These are phyloP conservation scores for Xylaria sp. DNA, from an alignment of 495 filamentous ascomycete genomes.

Conservation along the genomic window DNA sequence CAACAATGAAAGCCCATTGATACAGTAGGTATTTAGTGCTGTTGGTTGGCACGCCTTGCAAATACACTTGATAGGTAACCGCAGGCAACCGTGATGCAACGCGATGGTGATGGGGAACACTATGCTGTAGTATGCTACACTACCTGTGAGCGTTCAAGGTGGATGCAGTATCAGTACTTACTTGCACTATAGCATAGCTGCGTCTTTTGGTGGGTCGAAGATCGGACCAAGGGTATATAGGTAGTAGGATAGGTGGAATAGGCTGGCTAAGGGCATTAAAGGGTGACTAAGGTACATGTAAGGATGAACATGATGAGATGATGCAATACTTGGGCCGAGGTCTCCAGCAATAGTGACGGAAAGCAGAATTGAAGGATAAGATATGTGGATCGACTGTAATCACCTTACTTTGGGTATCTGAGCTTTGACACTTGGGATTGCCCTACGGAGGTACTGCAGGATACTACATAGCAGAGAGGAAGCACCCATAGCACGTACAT, in stretches of 20 bases:
- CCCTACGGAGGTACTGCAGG: slow-evolving; percentile 7
- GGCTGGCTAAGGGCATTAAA: not conserved
- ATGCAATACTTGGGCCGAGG: not conserved
- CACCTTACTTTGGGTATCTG: too few relatives aligned
- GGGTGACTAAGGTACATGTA: too few relatives aligned
- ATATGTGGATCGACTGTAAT: too few relatives aligned
- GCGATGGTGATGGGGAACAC: not conserved
- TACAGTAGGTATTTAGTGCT: not conserved
- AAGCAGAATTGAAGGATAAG: not conserved
- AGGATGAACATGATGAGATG: not conserved
- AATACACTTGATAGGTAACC: not conserved
- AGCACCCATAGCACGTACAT: not conserved
- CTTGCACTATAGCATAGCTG: not conserved
- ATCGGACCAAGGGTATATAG: slow-evolving; percentile 7
- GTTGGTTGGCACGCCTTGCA: not conserved
- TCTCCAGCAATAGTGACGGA: not conserved
- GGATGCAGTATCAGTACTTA: too few relatives aligned
- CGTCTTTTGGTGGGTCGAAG: not conserved
- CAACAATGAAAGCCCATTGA: not conserved
- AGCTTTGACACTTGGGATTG: too few relatives aligned
- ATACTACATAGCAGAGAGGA: not conserved
- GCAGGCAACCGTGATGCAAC: not conserved
- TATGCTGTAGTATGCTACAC: not conserved
- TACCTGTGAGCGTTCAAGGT: not conserved
- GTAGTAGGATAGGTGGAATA: too few relatives aligned